Evolutionary conservation across 805 yeast genomes (phyloP).

Genomic region (Ogataea kodamae): DNA sequence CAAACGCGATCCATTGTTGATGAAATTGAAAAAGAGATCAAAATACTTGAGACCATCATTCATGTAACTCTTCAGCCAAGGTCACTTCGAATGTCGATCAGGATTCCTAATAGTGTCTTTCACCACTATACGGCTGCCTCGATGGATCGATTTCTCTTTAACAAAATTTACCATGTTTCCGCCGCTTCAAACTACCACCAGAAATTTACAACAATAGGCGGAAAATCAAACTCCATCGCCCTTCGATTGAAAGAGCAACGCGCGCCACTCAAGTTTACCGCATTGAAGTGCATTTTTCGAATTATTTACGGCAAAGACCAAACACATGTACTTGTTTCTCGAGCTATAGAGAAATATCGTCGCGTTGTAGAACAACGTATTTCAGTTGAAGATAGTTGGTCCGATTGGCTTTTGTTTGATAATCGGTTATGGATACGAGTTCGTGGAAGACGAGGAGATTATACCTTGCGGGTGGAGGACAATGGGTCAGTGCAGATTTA

Average conservation of each 20-base stretch:
- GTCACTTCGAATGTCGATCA: slow-evolving; percentile 16
- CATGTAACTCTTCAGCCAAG: slow-evolving; percentile 1
- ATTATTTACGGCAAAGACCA: slow-evolving; percentile 2
- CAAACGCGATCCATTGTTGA: slow-evolving; percentile 13
- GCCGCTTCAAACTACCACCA: slow-evolving; percentile 24
- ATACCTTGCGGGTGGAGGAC: slow-evolving; percentile 5
- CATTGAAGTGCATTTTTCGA: slow-evolving; percentile 10
- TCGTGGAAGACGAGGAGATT: slow-evolving; percentile 6
- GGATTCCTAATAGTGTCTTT: slow-evolving; percentile 18
- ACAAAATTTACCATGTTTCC: slow-evolving; percentile 21
- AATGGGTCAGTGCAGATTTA: slow-evolving; percentile 8
- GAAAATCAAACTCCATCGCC: slow-evolving; percentile 7
- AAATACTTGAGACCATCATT: slow-evolving; percentile 10
- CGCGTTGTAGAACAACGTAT: background rate
- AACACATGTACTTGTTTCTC: slow-evolving; percentile 4
- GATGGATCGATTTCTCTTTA: slow-evolving; percentile 29
- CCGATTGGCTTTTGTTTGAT: slow-evolving; percentile 13
- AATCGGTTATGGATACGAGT: slow-evolving; percentile 12
- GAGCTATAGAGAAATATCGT: slow-evolving; percentile 12
- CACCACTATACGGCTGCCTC: slow-evolving; percentile 18
- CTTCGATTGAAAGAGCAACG: slow-evolving; percentile 5
- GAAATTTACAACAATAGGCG: slow-evolving; percentile 19
- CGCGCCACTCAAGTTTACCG: slow-evolving; percentile 8
- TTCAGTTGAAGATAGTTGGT: slow-evolving; percentile 6
- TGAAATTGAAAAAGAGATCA: slow-evolving; percentile 20